Percentiles rank a stretch among this genome's conserved stretches.
Conservation (phyloP, 31 red algal species). For the Odonthalia washingtoniensis region DNA sequence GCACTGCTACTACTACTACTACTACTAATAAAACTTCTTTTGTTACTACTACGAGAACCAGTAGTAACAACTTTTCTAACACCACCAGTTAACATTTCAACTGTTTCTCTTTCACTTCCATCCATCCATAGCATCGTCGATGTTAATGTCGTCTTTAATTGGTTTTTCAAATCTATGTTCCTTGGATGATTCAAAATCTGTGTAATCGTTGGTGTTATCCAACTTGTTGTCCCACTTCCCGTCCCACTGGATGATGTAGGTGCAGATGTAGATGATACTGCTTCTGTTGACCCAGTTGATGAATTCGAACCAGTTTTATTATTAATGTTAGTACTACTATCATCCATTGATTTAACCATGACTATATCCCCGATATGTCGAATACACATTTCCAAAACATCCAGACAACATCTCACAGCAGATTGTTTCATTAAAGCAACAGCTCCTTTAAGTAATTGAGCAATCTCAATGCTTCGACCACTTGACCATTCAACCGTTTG, state of each 20-base stretch:
- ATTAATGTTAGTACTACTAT: background rate
- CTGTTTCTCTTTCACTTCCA: constrained; percentile 10
- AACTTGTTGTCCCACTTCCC: background rate
- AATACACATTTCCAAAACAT: constrained; percentile 58
- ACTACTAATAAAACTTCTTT: too few relatives aligned
- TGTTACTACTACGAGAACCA: too few relatives aligned
- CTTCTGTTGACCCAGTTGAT: too few relatives aligned
- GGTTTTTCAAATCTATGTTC: constrained; percentile 36
- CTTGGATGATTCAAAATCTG: constrained; percentile 38
- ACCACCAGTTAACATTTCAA: constrained; percentile 19
- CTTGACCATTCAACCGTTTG: constrained; percentile 34
- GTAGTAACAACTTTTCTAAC: too few relatives aligned
- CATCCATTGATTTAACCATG: background rate
- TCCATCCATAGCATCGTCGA: constrained; percentile 55
- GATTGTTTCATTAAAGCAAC: constrained; percentile 40
- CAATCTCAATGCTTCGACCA: constrained; percentile 36
- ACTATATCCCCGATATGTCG: constrained; percentile 37
- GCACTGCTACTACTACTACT: background rate
- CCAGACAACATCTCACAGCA: constrained; percentile 6
- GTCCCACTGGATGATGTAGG: background rate
- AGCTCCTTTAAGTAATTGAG: constrained; percentile 35
- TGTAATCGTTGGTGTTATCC: background rate
- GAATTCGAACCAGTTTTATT: too few relatives aligned
- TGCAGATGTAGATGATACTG: too few relatives aligned
- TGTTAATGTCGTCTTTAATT: constrained; percentile 31